A percentile compares a stretch with the other conserved stretches of the same genome.
These are phyloP conservation scores for Lactarius indigo DNA, from an alignment of 768 basidiomycete genomes.

Conservation along the genomic window DNA sequence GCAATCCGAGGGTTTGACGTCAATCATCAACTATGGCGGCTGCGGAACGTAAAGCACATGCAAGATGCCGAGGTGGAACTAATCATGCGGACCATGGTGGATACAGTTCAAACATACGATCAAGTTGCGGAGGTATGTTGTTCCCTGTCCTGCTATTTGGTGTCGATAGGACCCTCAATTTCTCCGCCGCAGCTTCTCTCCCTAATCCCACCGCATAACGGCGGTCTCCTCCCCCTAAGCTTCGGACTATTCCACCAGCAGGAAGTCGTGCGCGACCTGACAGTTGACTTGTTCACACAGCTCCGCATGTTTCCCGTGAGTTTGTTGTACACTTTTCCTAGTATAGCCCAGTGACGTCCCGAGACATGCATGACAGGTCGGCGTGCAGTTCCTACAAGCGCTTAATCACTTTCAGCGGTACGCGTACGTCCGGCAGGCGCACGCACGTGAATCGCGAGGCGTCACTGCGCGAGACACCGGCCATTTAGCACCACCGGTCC, in stretches of 20 bases:
- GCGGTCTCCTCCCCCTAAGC: conserved; percentile 80
- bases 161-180: background rate
- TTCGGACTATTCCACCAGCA: conserved; percentile 91
- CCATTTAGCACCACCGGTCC: conserved; percentile 14
- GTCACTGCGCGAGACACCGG: conserved; percentile 8
- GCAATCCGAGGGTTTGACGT: conserved; percentile 82
- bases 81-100: conserved; percentile 72
- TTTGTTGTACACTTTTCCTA: conserved; percentile 20
- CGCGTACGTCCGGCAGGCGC: conserved; percentile 80
- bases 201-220: conserved; percentile 65
- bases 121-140: conserved; percentile 79
- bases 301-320: conserved; percentile 73
- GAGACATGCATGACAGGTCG: conserved; percentile 49
- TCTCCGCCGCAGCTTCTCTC: conserved; percentile 64
- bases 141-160: conserved; percentile 3
- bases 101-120: conserved; percentile 74
- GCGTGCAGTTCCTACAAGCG: conserved; percentile 68
- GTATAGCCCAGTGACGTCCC: background rate
- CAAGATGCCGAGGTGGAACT: conserved; percentile 66
- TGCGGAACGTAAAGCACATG: conserved; percentile 71
- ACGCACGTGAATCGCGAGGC: conserved; percentile 48
- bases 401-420: conserved; percentile 89
- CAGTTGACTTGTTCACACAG: conserved; percentile 81
- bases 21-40: conserved; percentile 76
- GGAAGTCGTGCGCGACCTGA: conserved; percentile 68